Percentiles rank a stretch among this genome's conserved stretches.
Evolutionary conservation across 495 filamentous ascomycete genomes (phyloP).

Genomic region (Tuber melanosporum): DNA sequence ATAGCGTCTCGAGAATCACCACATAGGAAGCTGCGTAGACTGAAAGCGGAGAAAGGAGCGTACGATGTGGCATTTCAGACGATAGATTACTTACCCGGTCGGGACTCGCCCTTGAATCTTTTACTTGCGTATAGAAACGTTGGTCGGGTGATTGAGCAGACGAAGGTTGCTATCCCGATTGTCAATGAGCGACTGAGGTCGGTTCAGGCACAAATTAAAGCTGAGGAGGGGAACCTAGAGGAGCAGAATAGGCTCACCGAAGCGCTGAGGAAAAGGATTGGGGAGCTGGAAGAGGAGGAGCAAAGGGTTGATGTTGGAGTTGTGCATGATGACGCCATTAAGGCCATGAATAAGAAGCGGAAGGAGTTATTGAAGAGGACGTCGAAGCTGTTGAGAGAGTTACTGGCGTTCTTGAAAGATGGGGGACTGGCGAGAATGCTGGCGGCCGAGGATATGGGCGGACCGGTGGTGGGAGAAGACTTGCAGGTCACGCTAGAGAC

Average conservation of each 20-base stretch:
- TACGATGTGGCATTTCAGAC: conserved; percentile 17
- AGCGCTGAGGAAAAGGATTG: conserved; percentile 19
- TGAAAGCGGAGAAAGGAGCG: conserved; percentile 12
- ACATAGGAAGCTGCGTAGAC: conserved; percentile 7
- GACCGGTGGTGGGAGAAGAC: conserved; percentile 72
- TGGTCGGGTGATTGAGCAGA: conserved; percentile 7
- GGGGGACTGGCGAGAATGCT: conserved; percentile 70
- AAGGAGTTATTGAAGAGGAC: conserved; percentile 53
- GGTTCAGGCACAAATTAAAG: neutral
- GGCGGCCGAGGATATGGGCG: conserved; percentile 78
- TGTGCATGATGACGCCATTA: conserved; percentile 49
- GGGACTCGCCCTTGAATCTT: conserved; percentile 21
- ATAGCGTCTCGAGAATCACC: neutral
- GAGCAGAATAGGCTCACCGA: conserved; percentile 14
- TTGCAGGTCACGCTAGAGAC: conserved; percentile 51
- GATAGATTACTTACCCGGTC: conserved; percentile 25
- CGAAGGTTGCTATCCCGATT: conserved; percentile 6
- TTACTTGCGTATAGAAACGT: conserved; percentile 31
- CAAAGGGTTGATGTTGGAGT: neutral
- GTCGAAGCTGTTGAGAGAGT: conserved; percentile 52
- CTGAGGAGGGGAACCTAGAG: neutral
- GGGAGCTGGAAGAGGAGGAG: conserved; percentile 7
- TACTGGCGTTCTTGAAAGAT: conserved; percentile 64
- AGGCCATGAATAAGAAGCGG: conserved; percentile 54
- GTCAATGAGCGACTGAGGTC: conserved; percentile 10